Evolutionary conservation across 139 green algal genomes (phyloP).

Genomic region (Microglena sp.): DNA sequence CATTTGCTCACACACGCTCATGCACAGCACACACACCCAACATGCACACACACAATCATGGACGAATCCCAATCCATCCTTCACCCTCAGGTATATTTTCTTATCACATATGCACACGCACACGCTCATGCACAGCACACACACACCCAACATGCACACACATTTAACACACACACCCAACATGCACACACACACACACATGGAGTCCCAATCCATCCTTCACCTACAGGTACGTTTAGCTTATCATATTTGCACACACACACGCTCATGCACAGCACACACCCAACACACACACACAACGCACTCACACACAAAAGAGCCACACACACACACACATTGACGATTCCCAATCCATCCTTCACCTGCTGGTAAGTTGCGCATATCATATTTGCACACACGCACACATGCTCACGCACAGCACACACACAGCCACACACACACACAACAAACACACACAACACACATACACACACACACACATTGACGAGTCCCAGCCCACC

Average conservation of each 20-base stretch:
- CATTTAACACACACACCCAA: neutral
- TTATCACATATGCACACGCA: neutral
- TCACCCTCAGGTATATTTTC: neutral
- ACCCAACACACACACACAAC: conserved; percentile 1
- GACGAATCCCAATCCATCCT: too few species aligned
- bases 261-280: neutral
- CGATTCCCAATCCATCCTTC: neutral
- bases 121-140: neutral
- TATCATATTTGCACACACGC: neutral
- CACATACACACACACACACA: conserved; percentile 6
- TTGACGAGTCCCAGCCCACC: neutral
- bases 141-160: neutral
- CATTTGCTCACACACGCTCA: neutral
- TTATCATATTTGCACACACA: neutral
- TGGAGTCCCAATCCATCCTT: neutral
- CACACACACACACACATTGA: neutral
- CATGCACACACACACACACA: neutral
- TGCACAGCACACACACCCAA: neutral
- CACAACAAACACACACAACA: conserved; percentile 5
- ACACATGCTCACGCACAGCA: neutral
- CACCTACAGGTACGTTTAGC: neutral
- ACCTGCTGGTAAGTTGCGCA: neutral
- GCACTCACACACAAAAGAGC: neutral
- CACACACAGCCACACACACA: neutral
- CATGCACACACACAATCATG: neutral